Conservation (phyloP, 2,329 filamentous ascomycete species). For the Exutisphaerella laricina region DNA sequence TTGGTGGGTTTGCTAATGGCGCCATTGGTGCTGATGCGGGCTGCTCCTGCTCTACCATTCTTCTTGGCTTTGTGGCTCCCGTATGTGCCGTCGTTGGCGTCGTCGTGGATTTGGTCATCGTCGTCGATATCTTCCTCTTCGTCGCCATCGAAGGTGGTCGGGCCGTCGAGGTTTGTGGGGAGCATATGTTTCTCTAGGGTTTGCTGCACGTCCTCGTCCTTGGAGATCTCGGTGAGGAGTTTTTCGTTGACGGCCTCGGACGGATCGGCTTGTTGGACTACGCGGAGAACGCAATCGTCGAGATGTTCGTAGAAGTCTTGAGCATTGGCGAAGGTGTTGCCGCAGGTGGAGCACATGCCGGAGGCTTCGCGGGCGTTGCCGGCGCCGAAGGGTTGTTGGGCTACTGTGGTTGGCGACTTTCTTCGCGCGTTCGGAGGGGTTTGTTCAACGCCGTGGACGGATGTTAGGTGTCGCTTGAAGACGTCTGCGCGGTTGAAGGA, state of each 20-base stretch:
- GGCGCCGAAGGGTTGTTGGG: slow-evolving; percentile 65
- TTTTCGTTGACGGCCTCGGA: slow-evolving; percentile 54
- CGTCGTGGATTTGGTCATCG: slow-evolving; percentile 49
- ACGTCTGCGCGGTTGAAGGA: slow-evolving; percentile 93
- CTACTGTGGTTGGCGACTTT: slow-evolving; percentile 49
- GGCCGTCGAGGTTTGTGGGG: slow-evolving; percentile 43
- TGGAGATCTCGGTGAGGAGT: slow-evolving; percentile 53
- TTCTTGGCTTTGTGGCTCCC: slow-evolving; percentile 44
- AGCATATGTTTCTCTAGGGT: slow-evolving; percentile 55
- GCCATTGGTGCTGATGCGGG: slow-evolving; percentile 35
- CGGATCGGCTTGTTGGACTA: slow-evolving; percentile 56
- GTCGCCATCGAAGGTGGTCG: slow-evolving; percentile 46
- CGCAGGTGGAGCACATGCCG: slow-evolving; percentile 89
- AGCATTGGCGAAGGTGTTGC: slow-evolving; percentile 72
- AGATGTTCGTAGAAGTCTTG: slow-evolving; percentile 98
- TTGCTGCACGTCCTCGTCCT: slow-evolving; percentile 52
- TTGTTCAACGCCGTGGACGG: slow-evolving; percentile 88
- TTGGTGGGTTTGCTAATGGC: slow-evolving; percentile 46
- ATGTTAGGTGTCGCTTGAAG: slow-evolving; percentile 89
- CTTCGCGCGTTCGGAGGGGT: slow-evolving; percentile 87
- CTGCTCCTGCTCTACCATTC: slow-evolving; percentile 43
- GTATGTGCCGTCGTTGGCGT: slow-evolving; percentile 50
- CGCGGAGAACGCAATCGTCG: slow-evolving; percentile 62
- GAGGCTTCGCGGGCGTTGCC: slow-evolving; percentile 70
- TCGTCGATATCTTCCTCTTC: slow-evolving; percentile 58